These are phyloP conservation scores for Xylaria sp. DNA, from an alignment of 2,329 filamentous ascomycete genomes.

Conservation along the genomic window DNA sequence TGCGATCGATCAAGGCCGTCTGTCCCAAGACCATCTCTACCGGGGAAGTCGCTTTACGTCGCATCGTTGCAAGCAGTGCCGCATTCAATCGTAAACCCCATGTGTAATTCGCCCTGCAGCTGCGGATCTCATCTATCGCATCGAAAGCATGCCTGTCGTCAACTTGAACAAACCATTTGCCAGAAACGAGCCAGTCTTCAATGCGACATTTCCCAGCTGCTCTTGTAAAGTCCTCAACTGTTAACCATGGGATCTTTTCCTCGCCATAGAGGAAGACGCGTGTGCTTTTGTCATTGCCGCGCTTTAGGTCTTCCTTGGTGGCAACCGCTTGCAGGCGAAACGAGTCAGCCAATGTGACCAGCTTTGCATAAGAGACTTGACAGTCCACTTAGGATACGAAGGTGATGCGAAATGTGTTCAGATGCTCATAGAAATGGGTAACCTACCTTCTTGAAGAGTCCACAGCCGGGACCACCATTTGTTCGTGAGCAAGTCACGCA, in stretches of 20 bases:
- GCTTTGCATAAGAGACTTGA: not conserved
- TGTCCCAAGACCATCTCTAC: not conserved
- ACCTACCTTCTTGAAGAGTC: not conserved
- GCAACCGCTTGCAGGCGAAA: not conserved
- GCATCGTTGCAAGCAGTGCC: not conserved
- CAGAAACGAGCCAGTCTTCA: not conserved
- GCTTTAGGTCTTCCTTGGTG: not conserved
- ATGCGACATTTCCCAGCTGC: not conserved
- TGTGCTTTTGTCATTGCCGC: not conserved
- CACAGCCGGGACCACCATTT: not conserved
- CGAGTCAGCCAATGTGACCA: not conserved
- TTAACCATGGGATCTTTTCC: not conserved
- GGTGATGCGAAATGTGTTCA: not conserved
- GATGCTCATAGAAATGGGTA: not conserved
- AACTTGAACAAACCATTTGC: not conserved
- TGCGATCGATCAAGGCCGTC: not conserved
- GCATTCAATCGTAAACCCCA: not conserved
- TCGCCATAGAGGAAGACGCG: not conserved
- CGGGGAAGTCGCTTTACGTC: not conserved
- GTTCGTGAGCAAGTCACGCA: not conserved
- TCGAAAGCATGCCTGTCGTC: not conserved
- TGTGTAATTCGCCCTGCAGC: not conserved
- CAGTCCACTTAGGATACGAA: no score
- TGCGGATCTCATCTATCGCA: not conserved
- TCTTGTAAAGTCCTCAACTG: not conserved